Evolutionary conservation across 1,284 basidiomycete genomes (phyloP).

Genomic region (Mycosarcoma maydis): DNA sequence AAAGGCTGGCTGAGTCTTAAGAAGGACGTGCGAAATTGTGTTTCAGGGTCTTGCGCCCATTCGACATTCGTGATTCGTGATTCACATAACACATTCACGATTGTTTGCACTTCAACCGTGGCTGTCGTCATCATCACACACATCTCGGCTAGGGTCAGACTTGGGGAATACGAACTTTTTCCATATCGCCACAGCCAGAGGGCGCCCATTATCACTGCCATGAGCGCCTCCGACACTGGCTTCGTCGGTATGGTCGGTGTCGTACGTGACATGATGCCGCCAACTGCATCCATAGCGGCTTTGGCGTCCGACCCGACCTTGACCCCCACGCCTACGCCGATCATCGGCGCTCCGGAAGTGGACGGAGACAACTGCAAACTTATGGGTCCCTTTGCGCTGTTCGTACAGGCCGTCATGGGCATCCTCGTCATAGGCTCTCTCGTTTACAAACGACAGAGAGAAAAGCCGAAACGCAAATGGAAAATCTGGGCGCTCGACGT

Average conservation of each 20-base stretch:
- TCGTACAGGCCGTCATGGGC: slow-evolving; percentile 84
- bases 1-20: too few relatives aligned
- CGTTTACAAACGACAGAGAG: slow-evolving; percentile 86
- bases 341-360: slow-evolving; percentile 43
- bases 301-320: slow-evolving; percentile 4
- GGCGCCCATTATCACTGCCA: slow-evolving; percentile 6
- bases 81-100: too few relatives aligned
- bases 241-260: slow-evolving; percentile 10
- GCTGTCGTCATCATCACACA: too few relatives aligned
- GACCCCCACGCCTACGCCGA: slow-evolving; percentile 19
- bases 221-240: slow-evolving; percentile 8
- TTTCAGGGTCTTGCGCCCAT: too few relatives aligned
- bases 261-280: slow-evolving; percentile 9
- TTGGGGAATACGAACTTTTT: too few relatives aligned
- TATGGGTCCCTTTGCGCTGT: slow-evolving; percentile 56
- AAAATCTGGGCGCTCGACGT: slow-evolving; percentile 77
- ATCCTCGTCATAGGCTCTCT: slow-evolving; percentile 83
- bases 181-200: background rate
- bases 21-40: too few relatives aligned
- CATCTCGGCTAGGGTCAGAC: too few relatives aligned
- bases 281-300: slow-evolving; percentile 10
- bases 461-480: slow-evolving; percentile 86
- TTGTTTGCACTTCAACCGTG: too few relatives aligned
- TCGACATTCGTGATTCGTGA: too few relatives aligned
- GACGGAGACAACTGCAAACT: slow-evolving; percentile 57